Percentiles rank a stretch among this genome's conserved stretches.
These are phyloP conservation scores for Ceratocystis albifundus DNA, from an alignment of 2,329 filamentous ascomycete genomes.

Conservation along the genomic window DNA sequence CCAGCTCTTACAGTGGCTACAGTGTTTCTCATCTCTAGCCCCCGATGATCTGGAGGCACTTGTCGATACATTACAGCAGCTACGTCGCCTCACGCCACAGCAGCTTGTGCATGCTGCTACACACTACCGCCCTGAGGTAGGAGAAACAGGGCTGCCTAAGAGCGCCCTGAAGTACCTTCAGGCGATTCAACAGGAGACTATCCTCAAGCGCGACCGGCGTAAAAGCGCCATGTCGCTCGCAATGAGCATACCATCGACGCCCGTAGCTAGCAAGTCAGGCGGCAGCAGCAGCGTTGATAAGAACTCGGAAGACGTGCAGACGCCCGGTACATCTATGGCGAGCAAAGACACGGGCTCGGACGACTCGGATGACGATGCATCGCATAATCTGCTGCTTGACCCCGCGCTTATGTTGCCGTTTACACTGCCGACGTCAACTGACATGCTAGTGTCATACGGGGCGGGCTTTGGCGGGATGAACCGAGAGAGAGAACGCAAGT, in stretches of 20 bases:
- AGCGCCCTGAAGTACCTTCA: conserved; percentile 77
- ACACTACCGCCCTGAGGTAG: conserved; percentile 88
- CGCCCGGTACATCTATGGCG: conserved; percentile 17
- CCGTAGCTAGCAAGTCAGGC: conserved; percentile 31
- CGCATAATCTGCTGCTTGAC: conserved; percentile 69
- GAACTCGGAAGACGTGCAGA: conserved; percentile 24
- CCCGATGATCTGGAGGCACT: conserved; percentile 77
- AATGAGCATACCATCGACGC: conserved; percentile 36
- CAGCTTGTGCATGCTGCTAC: conserved; percentile 87
- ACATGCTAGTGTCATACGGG: conserved; percentile 93
- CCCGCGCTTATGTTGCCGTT: conserved; percentile 90
- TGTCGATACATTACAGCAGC: conserved; percentile 76
- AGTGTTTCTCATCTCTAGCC: conserved; percentile 88
- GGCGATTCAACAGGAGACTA: conserved; percentile 64
- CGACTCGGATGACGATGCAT: conserved; percentile 47
- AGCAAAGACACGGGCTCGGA: conserved; percentile 26
- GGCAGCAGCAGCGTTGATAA: conserved; percentile 31
- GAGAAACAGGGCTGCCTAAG: conserved; percentile 83
- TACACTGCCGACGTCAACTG: conserved; percentile 85
- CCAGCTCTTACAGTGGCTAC: conserved; percentile 90
- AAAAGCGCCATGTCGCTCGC: conserved; percentile 39
- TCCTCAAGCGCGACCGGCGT: conserved; percentile 45
- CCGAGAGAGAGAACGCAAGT: conserved; percentile 81
- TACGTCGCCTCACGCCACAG: conserved; percentile 71
- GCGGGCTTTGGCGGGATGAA: conserved; percentile 90